Percentiles rank a stretch among this genome's conserved stretches.
Conservation (phyloP, 768 basidiomycete species). For the Thelephora ganbajun region DNA sequence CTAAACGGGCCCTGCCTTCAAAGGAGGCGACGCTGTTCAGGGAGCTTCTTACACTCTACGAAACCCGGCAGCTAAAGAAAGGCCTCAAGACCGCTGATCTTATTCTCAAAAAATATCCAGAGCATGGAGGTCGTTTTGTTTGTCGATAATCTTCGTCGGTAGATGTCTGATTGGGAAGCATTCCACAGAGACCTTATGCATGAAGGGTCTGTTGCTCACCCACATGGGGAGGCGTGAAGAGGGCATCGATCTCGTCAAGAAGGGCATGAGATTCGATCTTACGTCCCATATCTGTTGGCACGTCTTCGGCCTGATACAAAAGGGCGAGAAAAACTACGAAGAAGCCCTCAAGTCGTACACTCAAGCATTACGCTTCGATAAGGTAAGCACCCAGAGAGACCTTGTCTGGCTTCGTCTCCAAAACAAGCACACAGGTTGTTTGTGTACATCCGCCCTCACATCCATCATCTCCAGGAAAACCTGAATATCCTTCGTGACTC, state of each 20-base stretch:
- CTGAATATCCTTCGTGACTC: constrained; percentile 87
- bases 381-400: constrained; percentile 29
- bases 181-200: constrained; percentile 75
- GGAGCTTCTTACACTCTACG: constrained; percentile 77
- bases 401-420: neutral
- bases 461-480: constrained; percentile 52
- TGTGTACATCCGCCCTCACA: neutral
- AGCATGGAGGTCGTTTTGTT: constrained; percentile 71
- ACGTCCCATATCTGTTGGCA: constrained; percentile 97
- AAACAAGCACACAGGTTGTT: neutral
- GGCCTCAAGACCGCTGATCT: constrained; percentile 84
- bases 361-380: constrained; percentile 80
- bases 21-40: constrained; percentile 83
- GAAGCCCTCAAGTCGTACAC: constrained; percentile 89
- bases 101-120: constrained; percentile 90
- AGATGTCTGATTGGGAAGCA: constrained; percentile 2
- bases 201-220: constrained; percentile 85
- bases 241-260: constrained; percentile 72
- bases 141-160: neutral
- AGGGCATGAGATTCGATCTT: constrained; percentile 68
- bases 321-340: constrained; percentile 88
- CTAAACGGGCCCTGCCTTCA: constrained; percentile 43
- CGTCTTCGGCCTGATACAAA: constrained; percentile 89
- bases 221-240: constrained; percentile 72
- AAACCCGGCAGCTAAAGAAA: constrained; percentile 78